Percentiles rank a stretch among this genome's conserved stretches.
These are phyloP conservation scores for Ceratocystis harringtonii DNA, from an alignment of 2,329 filamentous ascomycete species.

Conservation along the genomic window DNA sequence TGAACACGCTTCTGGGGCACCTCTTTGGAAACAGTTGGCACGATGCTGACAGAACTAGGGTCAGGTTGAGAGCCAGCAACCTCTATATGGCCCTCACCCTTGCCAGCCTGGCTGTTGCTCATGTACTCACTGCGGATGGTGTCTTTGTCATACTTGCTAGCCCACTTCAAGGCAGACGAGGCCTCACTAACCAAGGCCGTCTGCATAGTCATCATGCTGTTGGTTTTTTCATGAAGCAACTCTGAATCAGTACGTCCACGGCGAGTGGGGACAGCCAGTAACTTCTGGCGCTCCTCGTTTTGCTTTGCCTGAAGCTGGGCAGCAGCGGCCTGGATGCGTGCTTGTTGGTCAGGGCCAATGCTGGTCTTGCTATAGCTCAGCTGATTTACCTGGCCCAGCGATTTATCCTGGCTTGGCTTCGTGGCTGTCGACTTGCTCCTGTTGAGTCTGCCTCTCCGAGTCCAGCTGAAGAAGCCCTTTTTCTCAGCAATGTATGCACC, in stretches of 20 bases:
- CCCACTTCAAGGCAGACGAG: conserved; percentile 92
- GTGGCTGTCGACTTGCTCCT: conserved; percentile 56
- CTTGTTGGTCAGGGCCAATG: conserved; percentile 81
- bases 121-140: conserved; percentile 76
- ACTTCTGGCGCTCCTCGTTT: conserved; percentile 37
- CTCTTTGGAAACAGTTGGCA: conserved; percentile 27
- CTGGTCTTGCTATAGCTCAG: conserved; percentile 57
- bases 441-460: conserved; percentile 47
- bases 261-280: conserved; percentile 29
- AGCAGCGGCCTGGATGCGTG: conserved; percentile 81
- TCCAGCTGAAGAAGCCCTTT: conserved; percentile 85
- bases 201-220: conserved; percentile 78
- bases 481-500: conserved; percentile 90
- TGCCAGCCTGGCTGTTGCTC: conserved; percentile 55
- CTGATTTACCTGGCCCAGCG: conserved; percentile 28
- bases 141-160: conserved; percentile 85
- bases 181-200: conserved; percentile 73
- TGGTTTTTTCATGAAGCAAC: conserved; percentile 56
- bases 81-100: conserved; percentile 33
- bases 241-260: conserved; percentile 42
- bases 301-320: conserved; percentile 64
- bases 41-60: conserved; percentile 11
- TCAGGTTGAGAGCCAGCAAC: conserved; percentile 18
- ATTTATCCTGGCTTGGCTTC: conserved; percentile 37
- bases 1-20: conserved; percentile 25